Percentiles rank a stretch among this genome's conserved stretches.
phyloP scores from a whole-genome alignment of 2,329 filamentous ascomycete species.

The Trichophyton benhamiae region DNA sequence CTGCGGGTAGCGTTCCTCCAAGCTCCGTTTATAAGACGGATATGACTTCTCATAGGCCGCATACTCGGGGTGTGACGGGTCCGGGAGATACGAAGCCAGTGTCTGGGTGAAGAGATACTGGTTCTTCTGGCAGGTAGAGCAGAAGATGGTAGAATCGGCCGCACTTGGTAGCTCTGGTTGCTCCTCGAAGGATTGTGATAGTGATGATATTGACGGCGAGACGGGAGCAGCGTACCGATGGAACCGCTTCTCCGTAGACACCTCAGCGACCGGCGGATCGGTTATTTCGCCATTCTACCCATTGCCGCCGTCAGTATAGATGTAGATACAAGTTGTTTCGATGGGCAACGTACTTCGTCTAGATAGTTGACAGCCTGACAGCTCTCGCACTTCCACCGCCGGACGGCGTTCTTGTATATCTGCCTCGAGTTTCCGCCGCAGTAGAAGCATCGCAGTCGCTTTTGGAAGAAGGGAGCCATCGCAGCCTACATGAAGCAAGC shows the following conservation, averaged over 20 bases:
- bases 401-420: slow-evolving; percentile 60
- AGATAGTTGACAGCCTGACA: slow-evolving; percentile 71
- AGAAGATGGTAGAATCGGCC: slow-evolving; percentile 44
- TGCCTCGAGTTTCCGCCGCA: slow-evolving; percentile 58
- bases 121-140: slow-evolving; percentile 73
- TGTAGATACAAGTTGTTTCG: slow-evolving; percentile 12
- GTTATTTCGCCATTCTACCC: slow-evolving; percentile 71
- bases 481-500: slow-evolving; percentile 14
- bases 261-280: slow-evolving; percentile 61
- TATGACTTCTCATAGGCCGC: slow-evolving; percentile 54
- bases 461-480: slow-evolving; percentile 33
- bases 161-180: slow-evolving; percentile 20
- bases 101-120: slow-evolving; percentile 67
- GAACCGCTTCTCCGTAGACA: slow-evolving; percentile 33
- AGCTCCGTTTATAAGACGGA: slow-evolving; percentile 54
- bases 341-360: slow-evolving; percentile 56
- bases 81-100: slow-evolving; percentile 67
- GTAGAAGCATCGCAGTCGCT: slow-evolving; percentile 63
- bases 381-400: slow-evolving; percentile 27
- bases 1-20: slow-evolving; percentile 78
- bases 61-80: slow-evolving; percentile 55
- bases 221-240: slow-evolving; percentile 38
- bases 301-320: neutral
- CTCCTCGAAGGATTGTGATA: slow-evolving; percentile 33
- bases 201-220: slow-evolving; percentile 11